Percentiles rank a stretch among this genome's conserved stretches.
Conservation (phyloP, 495 filamentous ascomycete genomes). For the Sordaria brevicollis region DNA sequence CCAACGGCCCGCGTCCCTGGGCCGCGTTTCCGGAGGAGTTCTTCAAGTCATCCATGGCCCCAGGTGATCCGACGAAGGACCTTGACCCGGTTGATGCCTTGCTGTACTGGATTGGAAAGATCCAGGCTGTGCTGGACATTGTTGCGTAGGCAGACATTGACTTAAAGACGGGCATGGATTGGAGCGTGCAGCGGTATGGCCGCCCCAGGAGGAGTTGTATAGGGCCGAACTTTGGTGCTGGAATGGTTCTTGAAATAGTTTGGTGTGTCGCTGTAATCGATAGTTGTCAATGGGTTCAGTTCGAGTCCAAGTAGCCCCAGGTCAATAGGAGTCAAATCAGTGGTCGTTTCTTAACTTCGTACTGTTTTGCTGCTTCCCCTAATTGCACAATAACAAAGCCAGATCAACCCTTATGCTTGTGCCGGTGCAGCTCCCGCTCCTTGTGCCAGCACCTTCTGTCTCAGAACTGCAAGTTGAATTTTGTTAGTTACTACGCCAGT, state of each 20-base stretch:
- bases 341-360: not conserved
- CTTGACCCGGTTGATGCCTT: conserved; percentile 6
- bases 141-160: not conserved
- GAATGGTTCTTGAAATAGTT: not conserved
- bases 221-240: no score
- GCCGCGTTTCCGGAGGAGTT: conserved; percentile 8
- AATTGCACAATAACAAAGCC: conserved; percentile 4
- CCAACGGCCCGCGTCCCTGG: conserved; percentile 6
- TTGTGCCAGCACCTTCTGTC: conserved; percentile 43
- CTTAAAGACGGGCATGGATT: not conserved
- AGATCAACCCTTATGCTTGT: conserved; percentile 1
- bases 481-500: not conserved
- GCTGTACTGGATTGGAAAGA: conserved; percentile 9
- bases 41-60: not conserved
- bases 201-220: not conserved
- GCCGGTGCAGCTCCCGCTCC: conserved; percentile 1
- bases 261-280: not conserved
- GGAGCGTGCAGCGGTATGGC: not conserved
- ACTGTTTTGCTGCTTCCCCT: not conserved
- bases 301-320: not conserved
- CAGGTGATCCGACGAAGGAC: not conserved
- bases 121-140: conserved; percentile 7
- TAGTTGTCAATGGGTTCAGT: not conserved
- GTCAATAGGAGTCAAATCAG: not conserved
- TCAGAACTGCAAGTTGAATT: conserved; percentile 31